Conservation (phyloP, 2,329 filamentous ascomycete genomes). For the Calonectria pauciramosa region DNA sequence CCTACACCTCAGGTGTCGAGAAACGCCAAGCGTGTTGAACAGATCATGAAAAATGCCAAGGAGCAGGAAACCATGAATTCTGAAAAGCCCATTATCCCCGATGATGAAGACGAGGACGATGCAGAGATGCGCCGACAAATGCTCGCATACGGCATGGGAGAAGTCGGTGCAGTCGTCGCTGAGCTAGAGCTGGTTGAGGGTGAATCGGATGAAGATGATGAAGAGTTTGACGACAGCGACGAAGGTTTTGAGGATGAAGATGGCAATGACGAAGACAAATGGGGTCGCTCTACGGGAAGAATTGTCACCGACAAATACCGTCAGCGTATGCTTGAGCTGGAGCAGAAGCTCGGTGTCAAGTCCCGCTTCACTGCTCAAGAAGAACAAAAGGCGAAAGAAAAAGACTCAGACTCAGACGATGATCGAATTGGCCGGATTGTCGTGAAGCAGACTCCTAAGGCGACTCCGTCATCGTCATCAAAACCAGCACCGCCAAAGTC, state of each 20-base stretch:
- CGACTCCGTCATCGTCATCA: conserved; percentile 31
- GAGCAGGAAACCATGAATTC: conserved; percentile 64
- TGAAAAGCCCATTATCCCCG: conserved; percentile 70
- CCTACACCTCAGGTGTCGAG: conserved; percentile 52
- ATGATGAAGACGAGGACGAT: conserved; percentile 84
- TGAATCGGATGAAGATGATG: conserved; percentile 65
- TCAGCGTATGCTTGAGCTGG: conserved; percentile 86
- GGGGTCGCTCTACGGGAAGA: conserved; percentile 78
- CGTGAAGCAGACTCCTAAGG: conserved; percentile 53
- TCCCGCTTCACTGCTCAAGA: conserved; percentile 61
- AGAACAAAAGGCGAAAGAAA: conserved; percentile 59
- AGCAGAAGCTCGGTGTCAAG: conserved; percentile 78
- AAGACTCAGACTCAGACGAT: conserved; percentile 48
- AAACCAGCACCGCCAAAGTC: conserved; percentile 49
- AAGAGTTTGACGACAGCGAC: conserved; percentile 69
- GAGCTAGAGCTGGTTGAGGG: conserved; percentile 87
- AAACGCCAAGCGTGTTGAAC: conserved; percentile 64
- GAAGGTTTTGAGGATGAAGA: conserved; percentile 67
- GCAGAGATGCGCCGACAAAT: conserved; percentile 86
- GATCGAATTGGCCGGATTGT: conserved; percentile 70
- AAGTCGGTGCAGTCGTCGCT: conserved; percentile 92
- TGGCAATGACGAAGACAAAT: conserved; percentile 69
- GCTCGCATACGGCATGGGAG: conserved; percentile 89
- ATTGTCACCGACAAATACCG: conserved; percentile 82
- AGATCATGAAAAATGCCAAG: conserved; percentile 69